phyloP scores from a whole-genome alignment of 129 eudicot species.

The Saussurea involucrata region DNA sequence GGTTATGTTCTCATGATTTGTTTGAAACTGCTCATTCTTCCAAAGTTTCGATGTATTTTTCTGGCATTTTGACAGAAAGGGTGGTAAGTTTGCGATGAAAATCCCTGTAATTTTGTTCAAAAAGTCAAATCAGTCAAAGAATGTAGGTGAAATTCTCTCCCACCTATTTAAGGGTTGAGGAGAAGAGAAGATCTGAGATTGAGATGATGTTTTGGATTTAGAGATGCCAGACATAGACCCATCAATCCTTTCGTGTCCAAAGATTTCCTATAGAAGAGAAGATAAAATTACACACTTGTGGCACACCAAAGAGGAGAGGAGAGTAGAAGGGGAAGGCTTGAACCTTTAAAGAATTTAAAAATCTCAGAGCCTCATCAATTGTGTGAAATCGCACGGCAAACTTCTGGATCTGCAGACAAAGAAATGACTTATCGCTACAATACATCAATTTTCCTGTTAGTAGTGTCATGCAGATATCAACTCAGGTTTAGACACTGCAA shows the following conservation, averaged over 20 bases:
- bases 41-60: background rate
- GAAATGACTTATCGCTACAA: background rate
- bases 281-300: conserved; percentile 2
- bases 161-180: conserved; percentile 39
- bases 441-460: background rate
- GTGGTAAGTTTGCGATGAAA: background rate
- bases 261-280: conserved; percentile 44
- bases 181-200: conserved; percentile 48
- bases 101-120: background rate
- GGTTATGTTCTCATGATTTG: background rate
- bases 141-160: conserved; percentile 6
- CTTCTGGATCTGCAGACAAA: conserved; percentile 69
- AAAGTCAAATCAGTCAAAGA: background rate
- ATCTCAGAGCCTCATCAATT: conserved; percentile 43
- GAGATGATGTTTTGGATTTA: conserved; percentile 47
- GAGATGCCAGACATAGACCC: conserved; percentile 31
- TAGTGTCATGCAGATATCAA: background rate
- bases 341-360: conserved; percentile 61
- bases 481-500: background rate
- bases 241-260: conserved; percentile 34
- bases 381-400: conserved; percentile 65
- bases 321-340: background rate
- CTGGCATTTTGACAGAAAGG: background rate
- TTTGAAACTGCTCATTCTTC: conserved; percentile 5
- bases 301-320: conserved; percentile 3